Percentiles rank a stretch among this genome's conserved stretches.
Conservation (phyloP, 2,329 filamentous ascomycete genomes). For the Claviceps fusiformis region DNA sequence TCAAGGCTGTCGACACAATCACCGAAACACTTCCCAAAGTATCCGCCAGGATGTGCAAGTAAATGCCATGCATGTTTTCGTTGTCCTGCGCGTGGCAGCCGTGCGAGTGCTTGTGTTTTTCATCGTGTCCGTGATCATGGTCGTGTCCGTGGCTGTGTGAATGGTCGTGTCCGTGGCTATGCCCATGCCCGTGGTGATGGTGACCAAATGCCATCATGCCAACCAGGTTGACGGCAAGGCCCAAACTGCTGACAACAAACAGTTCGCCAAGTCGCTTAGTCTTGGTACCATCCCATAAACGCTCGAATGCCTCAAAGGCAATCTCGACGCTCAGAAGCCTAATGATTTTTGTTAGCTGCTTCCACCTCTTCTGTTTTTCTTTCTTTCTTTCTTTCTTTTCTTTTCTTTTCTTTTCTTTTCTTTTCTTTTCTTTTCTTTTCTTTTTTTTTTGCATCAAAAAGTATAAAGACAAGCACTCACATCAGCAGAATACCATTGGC, state of each 20-base stretch:
- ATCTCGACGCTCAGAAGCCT: conserved; percentile 93
- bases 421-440: background rate
- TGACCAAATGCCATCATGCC: conserved; percentile 76
- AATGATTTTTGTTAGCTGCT: background rate
- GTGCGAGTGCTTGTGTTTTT: conserved; percentile 18
- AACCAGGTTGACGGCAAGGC: conserved; percentile 79
- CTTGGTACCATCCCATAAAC: conserved; percentile 70
- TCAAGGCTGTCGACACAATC: conserved; percentile 79
- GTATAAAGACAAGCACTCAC: conserved; percentile 30
- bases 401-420: background rate
- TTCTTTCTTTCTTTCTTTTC: background rate
- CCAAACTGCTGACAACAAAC: conserved; percentile 74
- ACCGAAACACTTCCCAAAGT: conserved; percentile 90
- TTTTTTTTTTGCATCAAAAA: background rate
- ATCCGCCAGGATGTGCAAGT: conserved; percentile 87
- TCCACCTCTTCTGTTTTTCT: no score
- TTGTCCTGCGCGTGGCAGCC: conserved; percentile 51
- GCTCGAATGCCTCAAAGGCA: conserved; percentile 82
- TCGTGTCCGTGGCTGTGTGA: conserved; percentile 22
- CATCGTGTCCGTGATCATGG: conserved; percentile 23
- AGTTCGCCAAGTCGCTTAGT: conserved; percentile 77
- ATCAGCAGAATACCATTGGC: conserved; percentile 92
- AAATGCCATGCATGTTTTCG: conserved; percentile 97
- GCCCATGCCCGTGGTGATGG: conserved; percentile 36
- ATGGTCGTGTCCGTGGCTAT: conserved; percentile 17